Evolutionary conservation across 225 moss, liverwort and hornwort species (phyloP).

Genomic region (Sphagnum tenellum): DNA sequence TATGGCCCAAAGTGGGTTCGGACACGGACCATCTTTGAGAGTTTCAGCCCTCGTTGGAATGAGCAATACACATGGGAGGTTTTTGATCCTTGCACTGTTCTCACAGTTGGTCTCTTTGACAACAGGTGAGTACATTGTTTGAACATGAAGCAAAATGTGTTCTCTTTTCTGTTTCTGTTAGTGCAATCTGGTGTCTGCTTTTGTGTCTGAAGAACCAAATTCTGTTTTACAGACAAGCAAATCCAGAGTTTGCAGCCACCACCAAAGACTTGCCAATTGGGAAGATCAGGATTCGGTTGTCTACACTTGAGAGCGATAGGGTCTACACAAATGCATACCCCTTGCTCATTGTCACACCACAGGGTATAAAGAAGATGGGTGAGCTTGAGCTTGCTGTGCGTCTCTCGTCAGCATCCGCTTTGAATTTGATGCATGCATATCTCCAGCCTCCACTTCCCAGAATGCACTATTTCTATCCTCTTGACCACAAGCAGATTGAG

Average conservation of each 20-base stretch:
- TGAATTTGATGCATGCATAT: slow-evolving; percentile 72
- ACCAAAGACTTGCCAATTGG: slow-evolving; percentile 72
- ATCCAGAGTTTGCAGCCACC: slow-evolving; percentile 19
- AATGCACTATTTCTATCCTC: slow-evolving; percentile 84
- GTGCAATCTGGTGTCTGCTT: not conserved
- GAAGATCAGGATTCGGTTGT: slow-evolving; percentile 77
- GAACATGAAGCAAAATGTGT: not conserved
- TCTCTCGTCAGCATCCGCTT: slow-evolving; percentile 56
- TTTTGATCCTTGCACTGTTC: slow-evolving; percentile 82
- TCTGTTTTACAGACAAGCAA: slow-evolving; percentile 34
- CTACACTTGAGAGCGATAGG: slow-evolving; percentile 76
- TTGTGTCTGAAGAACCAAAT: not conserved
- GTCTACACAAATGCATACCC: slow-evolving; percentile 90
- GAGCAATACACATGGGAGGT: slow-evolving; percentile 99
- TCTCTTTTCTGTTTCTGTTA: not conserved
- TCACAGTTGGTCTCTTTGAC: slow-evolving; percentile 87
- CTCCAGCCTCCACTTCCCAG: slow-evolving; percentile 67
- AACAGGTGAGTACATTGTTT: slow-evolving; percentile 42
- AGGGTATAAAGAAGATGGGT: slow-evolving; percentile 92
- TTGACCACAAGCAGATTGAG: slow-evolving; percentile 53
- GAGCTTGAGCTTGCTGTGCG: slow-evolving; percentile 76
- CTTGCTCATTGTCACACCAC: slow-evolving; percentile 69
- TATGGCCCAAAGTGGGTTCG: slow-evolving; percentile 90
- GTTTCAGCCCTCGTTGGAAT: slow-evolving; percentile 82
- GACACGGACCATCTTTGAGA: slow-evolving; percentile 84